Conservation (phyloP, 371 early-diverging fungal genomes). For the Mucor velutinosus region DNA sequence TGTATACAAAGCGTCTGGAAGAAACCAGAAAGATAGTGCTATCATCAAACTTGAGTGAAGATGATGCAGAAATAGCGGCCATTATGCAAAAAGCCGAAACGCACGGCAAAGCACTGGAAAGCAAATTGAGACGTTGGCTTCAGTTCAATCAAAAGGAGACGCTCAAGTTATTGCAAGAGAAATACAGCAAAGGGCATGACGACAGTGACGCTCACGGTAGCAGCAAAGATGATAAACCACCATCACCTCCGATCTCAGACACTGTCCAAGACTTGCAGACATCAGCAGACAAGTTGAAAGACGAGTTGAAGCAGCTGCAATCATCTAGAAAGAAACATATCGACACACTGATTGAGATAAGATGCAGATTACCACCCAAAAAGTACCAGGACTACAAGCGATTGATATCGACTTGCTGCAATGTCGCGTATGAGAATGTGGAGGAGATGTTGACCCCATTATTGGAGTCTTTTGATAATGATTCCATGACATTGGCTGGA, state of each 20-base stretch:
- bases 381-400: slow-evolving; percentile 51
- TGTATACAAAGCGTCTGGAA: slow-evolving; percentile 23
- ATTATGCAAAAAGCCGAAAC: neutral
- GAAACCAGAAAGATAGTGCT: slow-evolving; percentile 23
- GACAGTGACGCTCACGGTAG: neutral
- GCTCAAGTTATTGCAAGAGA: neutral
- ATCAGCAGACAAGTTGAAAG: neutral
- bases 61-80: neutral
- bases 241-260: slow-evolving; percentile 9
- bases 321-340: slow-evolving; percentile 17
- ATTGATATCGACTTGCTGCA: slow-evolving; percentile 50
- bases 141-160: slow-evolving; percentile 20
- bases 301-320: slow-evolving; percentile 14
- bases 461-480: slow-evolving; percentile 30
- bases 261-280: slow-evolving; percentile 7
- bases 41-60: neutral
- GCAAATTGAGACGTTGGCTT: slow-evolving; percentile 12
- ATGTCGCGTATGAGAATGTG: slow-evolving; percentile 51
- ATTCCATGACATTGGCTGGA: neutral
- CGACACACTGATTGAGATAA: slow-evolving; percentile 22
- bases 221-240: slow-evolving; percentile 2
- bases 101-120: slow-evolving; percentile 11
- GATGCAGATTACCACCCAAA: slow-evolving; percentile 33
- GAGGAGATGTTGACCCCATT: slow-evolving; percentile 46
- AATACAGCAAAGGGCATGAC: neutral